Conservation (phyloP, 2,329 filamentous ascomycete genomes). For the Orbilia javanica region DNA sequence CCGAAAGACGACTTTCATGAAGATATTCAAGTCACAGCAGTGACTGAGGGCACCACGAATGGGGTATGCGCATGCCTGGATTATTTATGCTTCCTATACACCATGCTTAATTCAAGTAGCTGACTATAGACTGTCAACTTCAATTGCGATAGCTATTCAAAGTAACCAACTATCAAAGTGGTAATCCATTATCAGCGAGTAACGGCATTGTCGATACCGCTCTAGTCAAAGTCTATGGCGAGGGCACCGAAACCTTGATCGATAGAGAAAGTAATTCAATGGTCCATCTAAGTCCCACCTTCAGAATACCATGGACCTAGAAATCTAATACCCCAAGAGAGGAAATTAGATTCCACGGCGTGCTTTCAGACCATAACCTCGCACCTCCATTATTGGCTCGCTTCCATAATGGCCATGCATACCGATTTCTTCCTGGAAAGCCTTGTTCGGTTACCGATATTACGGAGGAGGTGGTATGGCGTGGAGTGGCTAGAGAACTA, state of each 20-base stretch:
- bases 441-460: conserved; percentile 84
- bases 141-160: background rate
- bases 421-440: conserved; percentile 84
- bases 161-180: background rate
- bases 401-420: conserved; percentile 94
- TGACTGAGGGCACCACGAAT: background rate
- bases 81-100: too few relatives aligned
- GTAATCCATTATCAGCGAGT: background rate
- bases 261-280: conserved; percentile 10
- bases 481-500: conserved; percentile 82
- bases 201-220: background rate
- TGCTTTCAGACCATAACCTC: conserved; percentile 83
- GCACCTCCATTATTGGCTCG: conserved; percentile 87
- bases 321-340: background rate
- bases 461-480: conserved; percentile 79
- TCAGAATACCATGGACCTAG: background rate
- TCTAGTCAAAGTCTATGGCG: background rate
- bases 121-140: background rate
- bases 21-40: background rate
- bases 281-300: too few relatives aligned
- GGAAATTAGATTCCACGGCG: conserved; percentile 76
- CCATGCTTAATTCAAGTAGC: background rate
- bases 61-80: background rate
- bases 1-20: background rate
- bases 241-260: background rate